These are phyloP conservation scores for Colletotrichum siamense DNA, from an alignment of 2,329 filamentous ascomycete species.

Conservation along the genomic window DNA sequence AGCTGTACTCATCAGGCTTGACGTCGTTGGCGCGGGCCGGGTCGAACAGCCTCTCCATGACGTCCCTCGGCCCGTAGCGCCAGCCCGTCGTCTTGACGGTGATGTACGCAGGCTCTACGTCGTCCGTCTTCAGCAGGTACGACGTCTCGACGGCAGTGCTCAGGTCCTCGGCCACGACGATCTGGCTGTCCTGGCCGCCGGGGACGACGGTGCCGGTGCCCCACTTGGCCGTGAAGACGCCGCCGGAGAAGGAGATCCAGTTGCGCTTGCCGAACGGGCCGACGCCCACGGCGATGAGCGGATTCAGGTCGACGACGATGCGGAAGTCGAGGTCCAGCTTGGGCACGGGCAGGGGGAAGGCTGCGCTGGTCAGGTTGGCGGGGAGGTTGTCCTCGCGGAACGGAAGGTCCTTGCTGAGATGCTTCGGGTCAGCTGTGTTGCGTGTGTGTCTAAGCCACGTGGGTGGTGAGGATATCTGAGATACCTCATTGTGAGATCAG, in stretches of 20 bases:
- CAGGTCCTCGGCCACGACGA: slow-evolving; percentile 32
- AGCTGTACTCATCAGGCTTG: slow-evolving; percentile 50
- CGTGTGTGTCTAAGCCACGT: not conserved
- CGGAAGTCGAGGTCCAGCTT: slow-evolving; percentile 55
- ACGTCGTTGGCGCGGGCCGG: slow-evolving; percentile 42
- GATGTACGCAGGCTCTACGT: slow-evolving; percentile 46
- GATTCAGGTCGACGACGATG: slow-evolving; percentile 51
- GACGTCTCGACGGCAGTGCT: slow-evolving; percentile 47
- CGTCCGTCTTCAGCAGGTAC: slow-evolving; percentile 53
- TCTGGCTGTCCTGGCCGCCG: slow-evolving; percentile 40
- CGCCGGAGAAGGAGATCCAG: slow-evolving; percentile 53
- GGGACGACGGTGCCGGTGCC: slow-evolving; percentile 51
- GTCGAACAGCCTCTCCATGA: slow-evolving; percentile 45
- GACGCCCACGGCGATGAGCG: slow-evolving; percentile 46
- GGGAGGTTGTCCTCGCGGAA: slow-evolving; percentile 13
- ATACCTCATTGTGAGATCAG: slow-evolving; percentile 4
- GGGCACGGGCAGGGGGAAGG: slow-evolving; percentile 49
- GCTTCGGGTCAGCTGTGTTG: not conserved
- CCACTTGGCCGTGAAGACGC: slow-evolving; percentile 54
- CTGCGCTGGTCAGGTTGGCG: slow-evolving; percentile 45
- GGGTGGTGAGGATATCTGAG: not conserved
- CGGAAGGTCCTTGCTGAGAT: not conserved
- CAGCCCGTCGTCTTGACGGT: slow-evolving; percentile 46
- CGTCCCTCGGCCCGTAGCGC: slow-evolving; percentile 50
- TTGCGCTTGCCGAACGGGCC: slow-evolving; percentile 47